These are phyloP conservation scores for Neonectria coccinea DNA, from an alignment of 2,329 filamentous ascomycete genomes.

Conservation along the genomic window DNA sequence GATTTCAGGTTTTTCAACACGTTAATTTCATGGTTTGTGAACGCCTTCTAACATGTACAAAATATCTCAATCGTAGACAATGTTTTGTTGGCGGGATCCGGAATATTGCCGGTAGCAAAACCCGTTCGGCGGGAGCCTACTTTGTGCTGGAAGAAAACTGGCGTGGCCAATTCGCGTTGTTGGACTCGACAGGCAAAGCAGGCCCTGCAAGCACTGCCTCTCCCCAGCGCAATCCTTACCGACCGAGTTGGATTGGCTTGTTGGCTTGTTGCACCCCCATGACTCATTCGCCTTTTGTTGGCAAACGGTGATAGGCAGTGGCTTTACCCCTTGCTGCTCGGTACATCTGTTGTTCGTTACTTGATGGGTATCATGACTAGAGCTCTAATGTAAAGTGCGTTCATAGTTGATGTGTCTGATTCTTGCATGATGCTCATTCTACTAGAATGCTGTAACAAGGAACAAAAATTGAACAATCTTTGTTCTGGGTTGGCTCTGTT, in stretches of 20 bases:
- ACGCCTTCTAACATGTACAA: slow-evolving; percentile 3
- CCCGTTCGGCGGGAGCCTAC: not conserved
- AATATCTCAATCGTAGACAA: not conserved
- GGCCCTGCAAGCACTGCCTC: slow-evolving; percentile 21
- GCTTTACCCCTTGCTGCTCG: not conserved
- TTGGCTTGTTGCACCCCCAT: slow-evolving; percentile 15
- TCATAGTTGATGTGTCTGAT: not conserved
- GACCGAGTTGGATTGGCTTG: slow-evolving; percentile 30
- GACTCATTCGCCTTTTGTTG: slow-evolving; percentile 14
- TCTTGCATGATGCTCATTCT: not conserved
- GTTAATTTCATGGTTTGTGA: slow-evolving; percentile 19
- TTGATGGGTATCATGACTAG: not conserved
- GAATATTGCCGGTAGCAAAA: not conserved
- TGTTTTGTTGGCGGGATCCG: not conserved
- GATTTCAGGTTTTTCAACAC: slow-evolving; percentile 35
- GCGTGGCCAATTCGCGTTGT: not conserved
- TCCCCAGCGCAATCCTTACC: slow-evolving; percentile 31
- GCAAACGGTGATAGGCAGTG: slow-evolving; percentile 7
- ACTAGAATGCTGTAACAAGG: not conserved
- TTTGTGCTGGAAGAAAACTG: not conserved
- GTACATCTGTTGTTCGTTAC: not conserved
- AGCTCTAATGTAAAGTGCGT: not conserved
- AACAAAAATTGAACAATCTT: too few species aligned
- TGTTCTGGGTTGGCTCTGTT: not conserved
- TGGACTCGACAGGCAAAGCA: not conserved